Evolutionary conservation across 2,329 filamentous ascomycete genomes (phyloP), one percentile per base, ranked within the genome.

Genomic region (Stachybotrys echinatus): DNA sequence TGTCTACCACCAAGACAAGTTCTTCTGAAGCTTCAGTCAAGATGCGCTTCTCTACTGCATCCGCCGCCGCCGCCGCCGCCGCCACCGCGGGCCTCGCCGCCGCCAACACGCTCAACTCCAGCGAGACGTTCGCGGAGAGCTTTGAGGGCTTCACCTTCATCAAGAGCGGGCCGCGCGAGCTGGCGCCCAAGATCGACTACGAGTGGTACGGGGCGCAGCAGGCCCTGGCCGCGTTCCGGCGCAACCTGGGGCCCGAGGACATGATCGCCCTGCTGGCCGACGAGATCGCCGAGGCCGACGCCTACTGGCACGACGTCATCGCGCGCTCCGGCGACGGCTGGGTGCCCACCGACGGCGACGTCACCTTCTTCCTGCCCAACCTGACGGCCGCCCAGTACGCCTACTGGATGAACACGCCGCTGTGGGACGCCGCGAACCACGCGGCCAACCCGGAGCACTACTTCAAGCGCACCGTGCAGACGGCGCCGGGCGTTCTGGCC

Each of bases 401-500:
- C 1, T 22, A 50, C 4, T 65, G 62, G 62, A 58, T 55, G 14
- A 50, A 53, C 12, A 55, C 56, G 2, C 52, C 58, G 10, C 43
- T 56, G 2, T 61, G 61, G 14, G 61, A 64, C 38, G 55, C 54
- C 5, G 58, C 53, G 12, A 65, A 65, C 50, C 49, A 61, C 40
- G 55, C 57, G 4, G 60, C 54, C 20, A 61, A 65, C 22, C 61
- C 62, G 7, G 61, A 65, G 53, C 61, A 62, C 51, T 65, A 63
- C 48, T 51, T 53, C 37, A 62, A 63, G 45, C 42, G 58, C 6
- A 61, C 60, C 2, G 50, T 49, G 5, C 31, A 46, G 3, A 46
- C 47, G 3, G 27, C 43, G 2, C 48, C 48, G 8, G 55, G 56
- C 2, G 38, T 23, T 12, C 50, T 55, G 4, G 42, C 51, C 2